phyloP scores from a whole-genome alignment of 2,329 filamentous ascomycete genomes.

The Alternaria novae-zelandiae region DNA sequence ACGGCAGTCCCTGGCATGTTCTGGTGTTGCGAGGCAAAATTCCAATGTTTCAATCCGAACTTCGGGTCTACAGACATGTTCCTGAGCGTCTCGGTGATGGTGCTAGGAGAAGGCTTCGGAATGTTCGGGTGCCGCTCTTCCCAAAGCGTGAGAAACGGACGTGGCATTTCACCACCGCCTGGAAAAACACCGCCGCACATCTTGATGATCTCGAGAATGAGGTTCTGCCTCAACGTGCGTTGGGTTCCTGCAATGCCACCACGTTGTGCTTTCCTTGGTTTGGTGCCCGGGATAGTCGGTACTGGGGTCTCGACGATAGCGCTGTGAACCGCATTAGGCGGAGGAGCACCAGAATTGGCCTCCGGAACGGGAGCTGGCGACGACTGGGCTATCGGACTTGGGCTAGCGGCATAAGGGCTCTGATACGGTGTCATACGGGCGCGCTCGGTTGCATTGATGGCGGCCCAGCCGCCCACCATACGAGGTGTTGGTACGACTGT shows the following conservation, averaged over 20 bases:
- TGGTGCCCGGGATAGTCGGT: conserved; percentile 8
- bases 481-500: not conserved
- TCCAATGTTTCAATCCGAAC: conserved; percentile 59
- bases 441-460: conserved; percentile 21
- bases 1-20: conserved; percentile 48
- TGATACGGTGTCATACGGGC: conserved; percentile 14
- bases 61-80: conserved; percentile 53
- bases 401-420: conserved; percentile 24
- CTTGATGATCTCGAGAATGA: conserved; percentile 62
- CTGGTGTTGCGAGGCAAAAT: conserved; percentile 33
- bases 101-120: conserved; percentile 59
- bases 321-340: not conserved
- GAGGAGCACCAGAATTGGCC: not conserved
- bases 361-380: not conserved
- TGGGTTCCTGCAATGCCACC: conserved; percentile 21
- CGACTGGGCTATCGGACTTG: not conserved
- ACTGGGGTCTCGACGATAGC: conserved; percentile 7
- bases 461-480: conserved; percentile 19
- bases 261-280: conserved; percentile 6
- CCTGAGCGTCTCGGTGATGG: conserved; percentile 59
- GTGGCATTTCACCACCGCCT: conserved; percentile 60
- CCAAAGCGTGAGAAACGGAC: conserved; percentile 63
- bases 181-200: conserved; percentile 63
- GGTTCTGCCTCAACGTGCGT: conserved; percentile 42
- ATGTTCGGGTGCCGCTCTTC: conserved; percentile 47